phyloP scores from a whole-genome alignment of 164 flowering plant genomes.

The Echeveria elegans region DNA sequence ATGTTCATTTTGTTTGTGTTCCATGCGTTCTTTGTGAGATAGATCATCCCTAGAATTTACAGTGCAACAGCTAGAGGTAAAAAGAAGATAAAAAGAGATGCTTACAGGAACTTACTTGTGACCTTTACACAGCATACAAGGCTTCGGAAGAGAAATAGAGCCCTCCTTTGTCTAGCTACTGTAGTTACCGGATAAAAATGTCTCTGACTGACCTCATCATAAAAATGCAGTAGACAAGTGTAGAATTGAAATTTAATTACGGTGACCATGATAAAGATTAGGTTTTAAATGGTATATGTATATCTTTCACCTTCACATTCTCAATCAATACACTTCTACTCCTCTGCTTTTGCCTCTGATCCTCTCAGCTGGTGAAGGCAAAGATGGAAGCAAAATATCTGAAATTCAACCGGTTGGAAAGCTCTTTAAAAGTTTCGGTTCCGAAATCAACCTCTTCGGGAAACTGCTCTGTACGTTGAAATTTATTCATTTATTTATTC shows the following conservation, averaged over 20 bases:
- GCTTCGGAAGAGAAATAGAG: slow-evolving; percentile 78
- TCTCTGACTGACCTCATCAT: no score
- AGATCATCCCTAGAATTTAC: slow-evolving; percentile 35
- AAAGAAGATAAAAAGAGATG: slow-evolving; percentile 58
- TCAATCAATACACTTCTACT: no score
- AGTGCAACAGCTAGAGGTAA: slow-evolving; percentile 29
- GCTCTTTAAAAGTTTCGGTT: slow-evolving; percentile 29
- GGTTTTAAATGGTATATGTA: no score
- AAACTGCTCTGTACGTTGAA: slow-evolving; percentile 67
- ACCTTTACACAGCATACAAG: slow-evolving; percentile 79
- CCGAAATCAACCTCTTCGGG: slow-evolving; percentile 50
- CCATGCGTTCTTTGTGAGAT: slow-evolving; percentile 23
- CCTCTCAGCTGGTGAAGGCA: slow-evolving; percentile 37
- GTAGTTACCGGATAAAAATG: no score
- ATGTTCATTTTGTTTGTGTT: neutral
- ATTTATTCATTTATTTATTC: slow-evolving; percentile 12
- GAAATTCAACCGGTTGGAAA: slow-evolving; percentile 27
- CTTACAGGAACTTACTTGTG: slow-evolving; percentile 68
- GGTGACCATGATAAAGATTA: no score
- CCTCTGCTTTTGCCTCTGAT: slow-evolving; percentile 86
- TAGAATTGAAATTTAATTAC: no score
- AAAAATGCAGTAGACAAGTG: no score
- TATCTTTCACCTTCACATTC: no score
- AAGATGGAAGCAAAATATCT: slow-evolving; percentile 19
- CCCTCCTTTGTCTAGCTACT: no score